Percentiles rank a stretch among this genome's conserved stretches.
These are phyloP conservation scores for Clitoria ternatea DNA, from an alignment of 306 rosid species.

Conservation along the genomic window DNA sequence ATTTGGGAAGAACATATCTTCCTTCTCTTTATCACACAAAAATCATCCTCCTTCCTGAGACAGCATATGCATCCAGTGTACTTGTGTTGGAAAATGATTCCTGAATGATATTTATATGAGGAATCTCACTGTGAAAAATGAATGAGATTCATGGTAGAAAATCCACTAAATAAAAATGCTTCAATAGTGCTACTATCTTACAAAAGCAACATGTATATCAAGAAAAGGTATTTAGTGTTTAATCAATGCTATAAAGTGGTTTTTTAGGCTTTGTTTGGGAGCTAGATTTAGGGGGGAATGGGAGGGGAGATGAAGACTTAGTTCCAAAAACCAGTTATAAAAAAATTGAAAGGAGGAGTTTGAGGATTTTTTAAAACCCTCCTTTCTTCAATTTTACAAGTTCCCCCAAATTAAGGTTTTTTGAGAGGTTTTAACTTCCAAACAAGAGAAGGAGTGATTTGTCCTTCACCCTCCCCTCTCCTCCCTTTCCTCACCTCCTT, in stretches of 20 bases:
- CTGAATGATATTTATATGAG: not conserved
- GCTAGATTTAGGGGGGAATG: too few species aligned
- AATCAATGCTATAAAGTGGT: not conserved
- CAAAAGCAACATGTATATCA: not conserved
- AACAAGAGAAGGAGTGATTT: too few species aligned
- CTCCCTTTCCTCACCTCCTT: too few species aligned
- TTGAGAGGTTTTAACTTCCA: too few species aligned
- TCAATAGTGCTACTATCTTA: not conserved
- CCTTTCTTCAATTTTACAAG: too few species aligned
- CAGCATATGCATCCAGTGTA: not conserved
- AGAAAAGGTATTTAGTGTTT: slow-evolving; percentile 5
- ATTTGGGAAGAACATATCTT: not conserved
- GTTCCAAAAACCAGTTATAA: too few species aligned
- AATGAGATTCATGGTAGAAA: not conserved
- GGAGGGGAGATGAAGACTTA: too few species aligned
- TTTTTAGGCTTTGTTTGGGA: too few species aligned
- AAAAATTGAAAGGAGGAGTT: too few species aligned
- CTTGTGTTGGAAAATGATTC: not conserved
- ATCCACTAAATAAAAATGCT: not conserved
- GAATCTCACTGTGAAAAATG: not conserved
- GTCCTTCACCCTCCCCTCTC: too few species aligned
- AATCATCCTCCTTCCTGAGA: not conserved
- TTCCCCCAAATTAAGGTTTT: too few species aligned
- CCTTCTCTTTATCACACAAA: not conserved
- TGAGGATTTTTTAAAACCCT: too few species aligned